Evolutionary conservation across 345 rosid genomes (phyloP).

Genomic region (Capsella bursapastoris): DNA sequence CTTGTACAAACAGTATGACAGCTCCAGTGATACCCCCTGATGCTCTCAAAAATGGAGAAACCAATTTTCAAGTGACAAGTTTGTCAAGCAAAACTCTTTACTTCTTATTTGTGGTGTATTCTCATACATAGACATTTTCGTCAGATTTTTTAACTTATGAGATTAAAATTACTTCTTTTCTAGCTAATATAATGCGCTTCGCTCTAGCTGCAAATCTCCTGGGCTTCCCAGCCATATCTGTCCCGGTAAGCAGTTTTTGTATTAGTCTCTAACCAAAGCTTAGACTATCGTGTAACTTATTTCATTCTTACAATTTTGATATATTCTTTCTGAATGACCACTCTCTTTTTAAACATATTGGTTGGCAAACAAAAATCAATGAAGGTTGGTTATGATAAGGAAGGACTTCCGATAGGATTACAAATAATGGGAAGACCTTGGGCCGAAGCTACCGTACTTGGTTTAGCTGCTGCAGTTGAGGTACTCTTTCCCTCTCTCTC

Average conservation of each 20-base stretch:
- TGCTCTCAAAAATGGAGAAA: constrained; percentile 80
- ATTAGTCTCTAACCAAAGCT: background rate
- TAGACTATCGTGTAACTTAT: background rate
- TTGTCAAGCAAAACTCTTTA: constrained; percentile 22
- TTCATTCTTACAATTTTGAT: constrained; percentile 9
- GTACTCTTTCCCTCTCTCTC: constrained; percentile 28
- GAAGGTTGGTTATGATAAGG: constrained; percentile 85
- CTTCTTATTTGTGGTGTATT: background rate
- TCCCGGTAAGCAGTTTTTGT: constrained; percentile 60
- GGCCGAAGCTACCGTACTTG: constrained; percentile 80
- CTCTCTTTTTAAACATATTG: background rate
- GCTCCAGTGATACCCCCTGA: constrained; percentile 75
- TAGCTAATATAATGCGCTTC: constrained; percentile 83
- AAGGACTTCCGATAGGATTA: constrained; percentile 86
- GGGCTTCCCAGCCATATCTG: constrained; percentile 81
- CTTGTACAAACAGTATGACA: constrained; percentile 66
- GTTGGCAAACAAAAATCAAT: background rate
- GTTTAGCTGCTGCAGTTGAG: constrained; percentile 75
- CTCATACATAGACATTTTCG: background rate
- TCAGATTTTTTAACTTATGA: constrained; percentile 9
- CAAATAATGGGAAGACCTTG: constrained; percentile 84
- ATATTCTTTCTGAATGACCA: background rate
- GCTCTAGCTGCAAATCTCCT: constrained; percentile 68
- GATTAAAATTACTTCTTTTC: constrained; percentile 9
- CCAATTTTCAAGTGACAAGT: constrained; percentile 74